Conservation (phyloP, 1,284 basidiomycete genomes). For the Ustilago lituana region DNA sequence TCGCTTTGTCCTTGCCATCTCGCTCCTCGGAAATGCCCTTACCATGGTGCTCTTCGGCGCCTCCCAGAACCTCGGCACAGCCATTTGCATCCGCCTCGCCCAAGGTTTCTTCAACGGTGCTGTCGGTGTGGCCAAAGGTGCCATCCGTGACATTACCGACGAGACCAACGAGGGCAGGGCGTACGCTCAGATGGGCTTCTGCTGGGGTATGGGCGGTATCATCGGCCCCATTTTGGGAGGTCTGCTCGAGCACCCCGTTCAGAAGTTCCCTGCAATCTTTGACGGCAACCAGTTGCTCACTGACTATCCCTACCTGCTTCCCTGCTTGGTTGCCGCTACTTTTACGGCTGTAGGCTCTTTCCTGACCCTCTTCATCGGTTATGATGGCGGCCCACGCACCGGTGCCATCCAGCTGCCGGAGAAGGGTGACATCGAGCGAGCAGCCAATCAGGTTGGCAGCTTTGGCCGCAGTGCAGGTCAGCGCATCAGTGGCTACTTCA, state of each 20-base stretch:
- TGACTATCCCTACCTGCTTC: slow-evolving; percentile 88
- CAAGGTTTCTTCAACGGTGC: slow-evolving; percentile 96
- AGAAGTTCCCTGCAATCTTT: slow-evolving; percentile 83
- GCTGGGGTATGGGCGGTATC: slow-evolving; percentile 91
- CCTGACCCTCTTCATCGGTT: slow-evolving; percentile 85
- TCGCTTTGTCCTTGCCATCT: slow-evolving; percentile 83
- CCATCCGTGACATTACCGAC: slow-evolving; percentile 87
- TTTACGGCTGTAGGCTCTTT: slow-evolving; percentile 76
- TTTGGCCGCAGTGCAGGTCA: slow-evolving; percentile 55
- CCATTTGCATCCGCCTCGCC: slow-evolving; percentile 85
- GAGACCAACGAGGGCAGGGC: slow-evolving; percentile 89
- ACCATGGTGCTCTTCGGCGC: slow-evolving; percentile 87
- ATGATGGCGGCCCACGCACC: slow-evolving; percentile 74
- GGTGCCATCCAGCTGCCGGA: slow-evolving; percentile 59
- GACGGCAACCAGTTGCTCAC: slow-evolving; percentile 74
- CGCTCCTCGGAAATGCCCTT: slow-evolving; percentile 81
- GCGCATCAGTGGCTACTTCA: slow-evolving; percentile 60
- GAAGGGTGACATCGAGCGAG: slow-evolving; percentile 50
- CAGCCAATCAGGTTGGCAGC: slow-evolving; percentile 46
- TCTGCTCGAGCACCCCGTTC: slow-evolving; percentile 73
- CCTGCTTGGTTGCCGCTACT: slow-evolving; percentile 74
- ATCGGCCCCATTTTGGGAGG: slow-evolving; percentile 78
- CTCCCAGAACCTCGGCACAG: slow-evolving; percentile 73
- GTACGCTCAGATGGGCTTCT: slow-evolving; percentile 92
- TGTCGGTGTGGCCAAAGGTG: slow-evolving; percentile 85